A percentile compares a stretch with the other conserved stretches of the same genome.
phyloP scores from a whole-genome alignment of 345 rosid species.

The Moricandia moricandioides region DNA sequence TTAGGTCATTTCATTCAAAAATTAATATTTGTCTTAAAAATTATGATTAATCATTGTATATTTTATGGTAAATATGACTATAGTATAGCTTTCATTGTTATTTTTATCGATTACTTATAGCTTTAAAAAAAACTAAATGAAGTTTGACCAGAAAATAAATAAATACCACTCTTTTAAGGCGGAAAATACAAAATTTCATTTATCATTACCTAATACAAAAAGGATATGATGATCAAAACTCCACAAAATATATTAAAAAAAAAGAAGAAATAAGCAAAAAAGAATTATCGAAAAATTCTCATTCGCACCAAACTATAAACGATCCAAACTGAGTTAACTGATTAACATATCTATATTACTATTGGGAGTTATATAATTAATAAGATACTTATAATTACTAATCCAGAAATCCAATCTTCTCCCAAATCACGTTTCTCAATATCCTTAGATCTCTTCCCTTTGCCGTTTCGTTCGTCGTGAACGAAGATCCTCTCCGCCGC shows the following conservation, averaged over 20 bases:
- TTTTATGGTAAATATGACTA: neutral
- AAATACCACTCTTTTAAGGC: neutral
- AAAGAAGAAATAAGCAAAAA: neutral
- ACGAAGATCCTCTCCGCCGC: constrained; percentile 53
- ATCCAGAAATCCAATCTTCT: constrained; percentile 60
- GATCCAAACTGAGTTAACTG: constrained; percentile 1
- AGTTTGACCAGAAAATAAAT: too few relatives aligned
- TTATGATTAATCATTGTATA: neutral
- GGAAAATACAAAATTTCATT: neutral
- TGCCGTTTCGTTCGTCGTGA: constrained; percentile 54
- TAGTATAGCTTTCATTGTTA: neutral
- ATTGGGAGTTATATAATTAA: constrained; percentile 1
- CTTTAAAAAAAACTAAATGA: too few relatives aligned
- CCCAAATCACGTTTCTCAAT: constrained; percentile 64
- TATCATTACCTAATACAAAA: neutral
- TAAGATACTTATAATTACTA: constrained; percentile 9
- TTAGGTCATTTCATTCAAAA: neutral
- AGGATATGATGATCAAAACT: constrained; percentile 12
- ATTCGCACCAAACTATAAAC: constrained; percentile 25
- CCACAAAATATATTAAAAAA: neutral
- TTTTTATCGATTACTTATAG: neutral
- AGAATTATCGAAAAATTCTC: constrained; percentile 24
- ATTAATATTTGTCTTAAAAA: neutral
- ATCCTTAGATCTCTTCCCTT: constrained; percentile 61
- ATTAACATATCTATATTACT: constrained; percentile 5